Evolutionary conservation across 2,329 filamentous ascomycete genomes (phyloP), one percentile per base, ranked within the genome.

Genomic region (Colletotrichum sp.): DNA sequence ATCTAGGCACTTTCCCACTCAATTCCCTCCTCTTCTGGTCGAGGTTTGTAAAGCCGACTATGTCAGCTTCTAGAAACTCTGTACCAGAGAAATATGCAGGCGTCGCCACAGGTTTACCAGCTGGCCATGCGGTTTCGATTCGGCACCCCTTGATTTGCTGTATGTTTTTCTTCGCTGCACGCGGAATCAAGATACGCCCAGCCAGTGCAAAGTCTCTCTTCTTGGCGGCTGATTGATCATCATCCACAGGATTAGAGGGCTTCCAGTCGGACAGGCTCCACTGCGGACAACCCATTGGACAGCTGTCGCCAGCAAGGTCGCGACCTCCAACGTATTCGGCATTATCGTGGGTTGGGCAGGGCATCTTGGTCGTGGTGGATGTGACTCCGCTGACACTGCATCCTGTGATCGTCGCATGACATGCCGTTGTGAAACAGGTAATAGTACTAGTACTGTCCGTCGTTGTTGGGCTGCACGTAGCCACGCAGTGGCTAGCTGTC

Each of bases 221-320:
- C 2, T 52, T 0, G 21, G 24, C 26, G 15, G 18, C 21, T 0
- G 55, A 16, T 10, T 5, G 26, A 6, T 58, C 15, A 9, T 58
- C 24, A 0, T 58, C 55, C 0, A 16, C 24, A 58, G 24, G 55
- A 16, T 26, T 0, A 2, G 55, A 28, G 0, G 55, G 0, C 3
- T 58, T 28, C 55, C 24, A 58, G 15, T 52, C n/a, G 26, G 0
- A 58, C 0, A 61, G 58, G 16, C 28, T 30, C 58, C 58, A 61
- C 24, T 61, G 18, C 0, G 58, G 58, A 0, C 58, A 61, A 0
- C 0, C 0, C 9, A 61, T n/a, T 30, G 58, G 58, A 0, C 58
- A 61, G 18, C 18, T 32, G 1, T 34, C 18, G 26, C 18, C 28
- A 0, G 0, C 58, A 0, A 15, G 58, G 6, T 61, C 18, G 5